Percentiles rank a stretch among this genome's conserved stretches.
These are phyloP conservation scores for Picea abies DNA, from an alignment of 83 land plant genomes.

Conservation along the genomic window DNA sequence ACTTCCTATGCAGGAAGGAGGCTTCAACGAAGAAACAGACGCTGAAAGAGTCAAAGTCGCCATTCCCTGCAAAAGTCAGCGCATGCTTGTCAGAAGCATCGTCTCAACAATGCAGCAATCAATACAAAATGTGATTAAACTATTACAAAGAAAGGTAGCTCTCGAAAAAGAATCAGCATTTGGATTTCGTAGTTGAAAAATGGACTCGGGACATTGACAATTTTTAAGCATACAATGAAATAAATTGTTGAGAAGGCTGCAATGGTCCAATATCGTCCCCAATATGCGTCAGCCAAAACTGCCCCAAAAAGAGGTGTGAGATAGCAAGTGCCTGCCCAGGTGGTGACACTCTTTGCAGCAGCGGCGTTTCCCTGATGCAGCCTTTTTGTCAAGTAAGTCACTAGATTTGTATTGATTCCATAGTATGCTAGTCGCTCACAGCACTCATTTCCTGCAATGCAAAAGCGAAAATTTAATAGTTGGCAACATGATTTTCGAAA, in stretches of 20 bases:
- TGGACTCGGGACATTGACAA: neutral
- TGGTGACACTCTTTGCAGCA: slow-evolving; percentile 79
- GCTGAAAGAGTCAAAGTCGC: slow-evolving; percentile 78
- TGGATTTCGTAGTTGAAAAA: too few species aligned
- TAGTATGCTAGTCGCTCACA: slow-evolving; percentile 90
- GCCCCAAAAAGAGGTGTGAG: slow-evolving; percentile 87
- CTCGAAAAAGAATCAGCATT: too few species aligned
- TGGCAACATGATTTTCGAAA: neutral
- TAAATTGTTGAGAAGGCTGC: slow-evolving; percentile 80
- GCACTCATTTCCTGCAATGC: slow-evolving; percentile 57
- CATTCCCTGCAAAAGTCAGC: slow-evolving; percentile 64
- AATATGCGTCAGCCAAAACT: slow-evolving; percentile 82
- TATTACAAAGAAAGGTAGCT: too few species aligned
- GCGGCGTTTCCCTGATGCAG: slow-evolving; percentile 70
- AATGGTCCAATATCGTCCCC: slow-evolving; percentile 93
- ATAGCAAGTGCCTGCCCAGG: slow-evolving; percentile 88
- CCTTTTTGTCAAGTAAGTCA: slow-evolving; percentile 57
- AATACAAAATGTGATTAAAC: too few species aligned
- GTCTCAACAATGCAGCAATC: too few species aligned
- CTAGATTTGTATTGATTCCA: slow-evolving; percentile 81
- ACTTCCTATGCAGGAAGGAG: slow-evolving; percentile 34
- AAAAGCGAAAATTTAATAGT: neutral
- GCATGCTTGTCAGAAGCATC: too few species aligned
- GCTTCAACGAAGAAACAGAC: slow-evolving; percentile 51
- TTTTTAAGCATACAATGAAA: slow-evolving; percentile 51